Evolutionary conservation across 2,329 filamentous ascomycete species (phyloP), one percentile per base, ranked within the genome.

Genomic region (Thermothelomyces thermophilus): DNA sequence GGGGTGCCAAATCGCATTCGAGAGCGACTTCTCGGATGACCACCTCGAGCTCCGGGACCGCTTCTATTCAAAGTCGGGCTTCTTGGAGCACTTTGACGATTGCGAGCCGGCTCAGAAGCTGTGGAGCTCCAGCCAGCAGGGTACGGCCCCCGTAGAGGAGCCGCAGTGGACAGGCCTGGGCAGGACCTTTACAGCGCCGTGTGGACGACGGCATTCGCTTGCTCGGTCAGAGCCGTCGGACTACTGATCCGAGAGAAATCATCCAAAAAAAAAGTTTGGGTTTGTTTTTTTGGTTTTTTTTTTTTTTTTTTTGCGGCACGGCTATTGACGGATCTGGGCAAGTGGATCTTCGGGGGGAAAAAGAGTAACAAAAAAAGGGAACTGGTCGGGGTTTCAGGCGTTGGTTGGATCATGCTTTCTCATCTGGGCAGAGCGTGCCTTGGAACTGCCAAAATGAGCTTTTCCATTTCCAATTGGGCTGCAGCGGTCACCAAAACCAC

Each of bases 1-100:
- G 49, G 49, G 52, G 3, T 52, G 49, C 41, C 48, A 51, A 45
- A 8, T 54, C 7, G 49, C 48, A 1, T 48, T 49, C 22, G 52
- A 52, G 31, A 11, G 11, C 13, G 40, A 51, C 31, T 54, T 51
- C n/a, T 48, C 39, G 33, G 52, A 54, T 30, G 44, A 50, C 13
- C 39, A 54, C 33, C 41, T 54, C 16, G 44, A 46, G 28, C 24
- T 46, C 2, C 35, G 52, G n/a, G 52, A 54, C 22, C 41, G 52
- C 5, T 50, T 46, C 16, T 54, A 54, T n/a, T 54, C 52, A 5
- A 24, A 35, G 16, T 36, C 35, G 2, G 52, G 16, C 40, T 54
- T 54, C 24, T 2, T 46, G 22, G 11, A 26, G 30, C 48, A 54
- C 41, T 39, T 54, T 51, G 48, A 35, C 17, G 45, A 48, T 37